Evolutionary conservation across 352 stramenopile genomes (phyloP), one percentile per base, ranked within the genome.

Genomic region (Phytophthora hibernalis): DNA sequence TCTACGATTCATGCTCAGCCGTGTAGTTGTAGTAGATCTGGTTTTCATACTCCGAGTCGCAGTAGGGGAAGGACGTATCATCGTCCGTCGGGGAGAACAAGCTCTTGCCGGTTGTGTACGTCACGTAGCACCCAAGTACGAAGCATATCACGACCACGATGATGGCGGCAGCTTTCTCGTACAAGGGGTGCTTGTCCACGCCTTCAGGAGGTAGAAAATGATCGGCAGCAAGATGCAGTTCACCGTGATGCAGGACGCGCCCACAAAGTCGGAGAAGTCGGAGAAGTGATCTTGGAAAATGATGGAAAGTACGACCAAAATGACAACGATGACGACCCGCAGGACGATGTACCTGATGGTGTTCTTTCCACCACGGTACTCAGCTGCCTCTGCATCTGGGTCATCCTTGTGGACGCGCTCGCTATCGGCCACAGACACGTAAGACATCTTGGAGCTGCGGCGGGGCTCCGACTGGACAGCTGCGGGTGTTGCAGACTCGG

Each of bases 181-280:
- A 63, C 49, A 57, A n/a, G 64, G 51, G 15, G 56, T 45, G 21
- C 21, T 55, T n/a, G 21, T 65, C 54, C 65, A 74, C 38, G 64
- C 47, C 30, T 66, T 75, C 47, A 51, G 64, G 54, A 77, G 50
- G 65, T 77, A 80, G 31, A 77, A 80, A 30, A 69, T 30, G 20
- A 80, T 69, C 51, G 75, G 75, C 40, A 83, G 30, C 15, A 83
- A 21, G 26, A 83, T 80, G 43, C 68, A 80, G 56, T 69, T 76
- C 16, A 61, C 47, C 13, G 64, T 77, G 37, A 79, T 80, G 24
- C 65, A 72, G 26, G 75, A 76, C 9, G 75, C 75, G 21, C 71
- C 72, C 4, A 79, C 56, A 31, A 83, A 83, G 52, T 79, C 72
- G 1, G 60, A 51, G 26, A 83, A 63, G 44, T 80, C 72, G 21